Percentiles rank a stretch among this genome's conserved stretches.
phyloP scores from a whole-genome alignment of 495 filamentous ascomycete species.

The Neurospora sp. region DNA sequence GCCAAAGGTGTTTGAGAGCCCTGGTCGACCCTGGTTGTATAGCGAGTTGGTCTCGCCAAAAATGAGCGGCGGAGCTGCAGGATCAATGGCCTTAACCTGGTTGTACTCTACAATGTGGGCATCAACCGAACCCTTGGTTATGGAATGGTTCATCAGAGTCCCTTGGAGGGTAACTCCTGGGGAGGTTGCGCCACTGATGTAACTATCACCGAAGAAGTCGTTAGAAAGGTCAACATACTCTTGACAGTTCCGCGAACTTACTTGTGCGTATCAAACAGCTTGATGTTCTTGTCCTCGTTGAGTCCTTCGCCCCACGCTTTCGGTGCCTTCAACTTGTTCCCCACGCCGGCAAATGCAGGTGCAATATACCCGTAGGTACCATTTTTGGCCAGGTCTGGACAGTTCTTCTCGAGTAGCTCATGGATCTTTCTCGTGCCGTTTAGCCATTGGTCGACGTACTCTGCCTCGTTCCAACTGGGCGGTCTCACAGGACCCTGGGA shows the following conservation, averaged over 20 bases:
- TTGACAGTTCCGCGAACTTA: constrained; percentile 19
- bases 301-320: constrained; percentile 43
- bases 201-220: constrained; percentile 29
- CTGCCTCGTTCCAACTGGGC: constrained; percentile 42
- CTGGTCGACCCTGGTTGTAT: constrained; percentile 52
- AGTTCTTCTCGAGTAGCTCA: constrained; percentile 35
- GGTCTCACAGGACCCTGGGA: constrained; percentile 44
- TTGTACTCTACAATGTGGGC: constrained; percentile 38
- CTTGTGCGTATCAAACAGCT: constrained; percentile 55
- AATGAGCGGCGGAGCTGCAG: constrained; percentile 43
- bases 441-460: constrained; percentile 54
- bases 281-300: constrained; percentile 39
- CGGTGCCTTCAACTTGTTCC: constrained; percentile 42
- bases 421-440: constrained; percentile 43
- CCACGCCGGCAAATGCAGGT: constrained; percentile 49
- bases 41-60: constrained; percentile 59
- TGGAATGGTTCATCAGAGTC: constrained; percentile 58
- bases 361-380: constrained; percentile 44
- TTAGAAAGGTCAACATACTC: not conserved
- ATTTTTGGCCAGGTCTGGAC: constrained; percentile 37
- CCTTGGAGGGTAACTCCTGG: constrained; percentile 54
- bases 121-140: constrained; percentile 38
- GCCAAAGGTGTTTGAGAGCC: constrained; percentile 59
- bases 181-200: constrained; percentile 51
- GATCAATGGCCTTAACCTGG: constrained; percentile 21